These are phyloP conservation scores for Colletotrichum endophyticum DNA, from an alignment of 2,329 filamentous ascomycete genomes.

Conservation along the genomic window DNA sequence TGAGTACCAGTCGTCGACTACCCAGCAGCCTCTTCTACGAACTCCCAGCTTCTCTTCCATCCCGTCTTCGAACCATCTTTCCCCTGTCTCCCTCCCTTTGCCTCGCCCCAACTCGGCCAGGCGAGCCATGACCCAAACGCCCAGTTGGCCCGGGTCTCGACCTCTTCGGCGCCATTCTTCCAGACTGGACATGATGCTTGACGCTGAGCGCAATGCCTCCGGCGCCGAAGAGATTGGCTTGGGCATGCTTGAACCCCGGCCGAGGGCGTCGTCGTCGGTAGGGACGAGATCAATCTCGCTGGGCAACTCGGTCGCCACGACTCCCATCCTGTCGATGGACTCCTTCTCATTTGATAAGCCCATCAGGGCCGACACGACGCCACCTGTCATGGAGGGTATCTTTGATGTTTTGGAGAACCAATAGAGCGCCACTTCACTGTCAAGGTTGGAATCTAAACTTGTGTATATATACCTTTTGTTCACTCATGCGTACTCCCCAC, in stretches of 20 bases:
- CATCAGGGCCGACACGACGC: not conserved
- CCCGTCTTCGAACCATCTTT: not conserved
- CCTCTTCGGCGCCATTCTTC: conserved; percentile 4
- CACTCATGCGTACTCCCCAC: not conserved
- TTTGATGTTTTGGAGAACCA: conserved; percentile 16
- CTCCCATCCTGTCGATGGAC: not conserved
- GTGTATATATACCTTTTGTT: not conserved
- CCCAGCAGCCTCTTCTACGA: not conserved
- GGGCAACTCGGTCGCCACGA: not conserved
- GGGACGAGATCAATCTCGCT: not conserved
- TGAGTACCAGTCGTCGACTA: not conserved
- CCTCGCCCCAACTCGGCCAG: not conserved
- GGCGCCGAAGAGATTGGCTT: conserved; percentile 7
- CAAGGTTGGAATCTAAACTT: not conserved
- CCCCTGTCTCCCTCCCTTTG: not conserved
- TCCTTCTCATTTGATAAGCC: not conserved
- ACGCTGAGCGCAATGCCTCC: conserved; percentile 7
- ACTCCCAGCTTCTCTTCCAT: not conserved
- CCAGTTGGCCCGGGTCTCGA: not conserved
- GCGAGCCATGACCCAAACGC: not conserved
- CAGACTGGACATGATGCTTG: conserved; percentile 7
- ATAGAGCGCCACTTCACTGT: not conserved
- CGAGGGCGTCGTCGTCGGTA: not conserved
- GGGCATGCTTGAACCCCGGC: conserved; percentile 12
- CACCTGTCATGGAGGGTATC: conserved; percentile 11